Conservation (phyloP, 208 protist genomes). For the Acanthamoeba healyi region DNA sequence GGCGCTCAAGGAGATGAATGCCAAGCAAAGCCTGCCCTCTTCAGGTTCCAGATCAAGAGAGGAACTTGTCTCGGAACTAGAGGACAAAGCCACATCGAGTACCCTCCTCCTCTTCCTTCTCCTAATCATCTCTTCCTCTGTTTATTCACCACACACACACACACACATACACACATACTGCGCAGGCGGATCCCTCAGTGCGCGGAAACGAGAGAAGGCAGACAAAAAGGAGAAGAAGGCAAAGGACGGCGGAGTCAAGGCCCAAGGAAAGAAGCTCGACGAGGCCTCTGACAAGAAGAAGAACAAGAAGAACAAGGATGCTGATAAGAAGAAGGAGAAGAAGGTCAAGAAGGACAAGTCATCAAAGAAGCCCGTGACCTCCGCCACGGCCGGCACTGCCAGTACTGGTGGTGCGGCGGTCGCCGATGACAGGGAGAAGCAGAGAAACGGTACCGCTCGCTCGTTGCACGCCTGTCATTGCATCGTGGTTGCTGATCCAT, state of each 20-base stretch:
- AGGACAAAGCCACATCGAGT: background rate
- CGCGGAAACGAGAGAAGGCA: background rate
- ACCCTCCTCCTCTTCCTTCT: background rate
- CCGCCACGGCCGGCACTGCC: background rate
- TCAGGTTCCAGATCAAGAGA: background rate
- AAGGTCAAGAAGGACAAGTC: conserved; percentile 48
- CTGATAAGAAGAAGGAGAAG: conserved; percentile 45
- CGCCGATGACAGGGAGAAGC: background rate
- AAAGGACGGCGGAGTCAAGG: too few species aligned
- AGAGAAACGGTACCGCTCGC: background rate
- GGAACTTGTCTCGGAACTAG: background rate
- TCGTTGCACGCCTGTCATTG: background rate
- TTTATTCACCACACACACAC: background rate
- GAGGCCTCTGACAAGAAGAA: conserved; percentile 8
- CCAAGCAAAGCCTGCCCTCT: background rate
- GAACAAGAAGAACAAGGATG: conserved; percentile 62
- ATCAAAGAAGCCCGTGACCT: background rate
- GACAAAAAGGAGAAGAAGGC: background rate
- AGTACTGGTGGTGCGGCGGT: background rate
- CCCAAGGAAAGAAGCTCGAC: background rate
- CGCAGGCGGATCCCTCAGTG: background rate
- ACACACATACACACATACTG: background rate
- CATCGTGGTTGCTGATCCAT: background rate
- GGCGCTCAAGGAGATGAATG: conserved; percentile 1
- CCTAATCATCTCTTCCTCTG: background rate